Conservation (phyloP, 106 monocot species). For the Dioscorea dumetorum region DNA sequence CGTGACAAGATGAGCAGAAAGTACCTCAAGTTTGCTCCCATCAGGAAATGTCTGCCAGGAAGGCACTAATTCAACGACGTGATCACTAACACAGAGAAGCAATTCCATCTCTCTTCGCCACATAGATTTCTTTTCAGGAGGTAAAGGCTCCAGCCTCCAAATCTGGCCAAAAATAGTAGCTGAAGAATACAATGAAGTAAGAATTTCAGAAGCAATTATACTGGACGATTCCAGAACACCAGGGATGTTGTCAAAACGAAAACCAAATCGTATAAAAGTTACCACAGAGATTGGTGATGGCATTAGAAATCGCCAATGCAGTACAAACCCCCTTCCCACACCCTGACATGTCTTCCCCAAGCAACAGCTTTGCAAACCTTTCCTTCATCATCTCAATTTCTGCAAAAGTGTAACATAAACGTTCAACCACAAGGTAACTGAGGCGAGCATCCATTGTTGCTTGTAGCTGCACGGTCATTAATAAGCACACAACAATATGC, state of each 20-base stretch:
- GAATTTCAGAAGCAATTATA: background rate
- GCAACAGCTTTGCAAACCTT: conserved; percentile 80
- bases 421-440: too few relatives aligned
- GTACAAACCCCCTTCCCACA: conserved; percentile 81
- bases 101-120: conserved; percentile 47
- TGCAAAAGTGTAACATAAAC: conserved; percentile 5
- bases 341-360: conserved; percentile 95
- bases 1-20: background rate
- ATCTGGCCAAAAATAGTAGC: conserved; percentile 39
- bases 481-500: background rate
- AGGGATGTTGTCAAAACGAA: background rate
- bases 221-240: background rate
- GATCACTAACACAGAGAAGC: conserved; percentile 40
- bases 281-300: conserved; percentile 94
- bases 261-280: background rate
- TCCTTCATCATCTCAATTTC: conserved; percentile 95
- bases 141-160: conserved; percentile 34
- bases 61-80: conserved; percentile 40
- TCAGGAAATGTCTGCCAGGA: conserved; percentile 39
- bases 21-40: conserved; percentile 64
- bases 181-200: conserved; percentile 4
- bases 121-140: conserved; percentile 34
- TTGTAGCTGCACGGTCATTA: background rate
- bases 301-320: conserved; percentile 83
- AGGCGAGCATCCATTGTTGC: background rate